Evolutionary conservation across 148 eudicot species (phyloP).

Genomic region (Cornus controversa): DNA sequence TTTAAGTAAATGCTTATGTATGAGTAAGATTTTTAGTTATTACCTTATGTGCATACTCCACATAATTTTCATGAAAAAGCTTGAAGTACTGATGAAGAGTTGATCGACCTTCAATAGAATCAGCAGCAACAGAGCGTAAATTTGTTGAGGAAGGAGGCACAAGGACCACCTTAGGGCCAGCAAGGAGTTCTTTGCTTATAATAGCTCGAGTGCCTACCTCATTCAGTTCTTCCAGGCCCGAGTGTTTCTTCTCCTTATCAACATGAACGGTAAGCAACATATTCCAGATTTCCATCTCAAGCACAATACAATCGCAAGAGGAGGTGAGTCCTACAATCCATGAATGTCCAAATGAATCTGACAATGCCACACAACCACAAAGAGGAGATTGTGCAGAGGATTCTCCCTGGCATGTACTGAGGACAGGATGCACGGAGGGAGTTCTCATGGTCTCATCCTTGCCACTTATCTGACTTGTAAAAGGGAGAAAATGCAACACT

Average conservation of each 20-base stretch:
- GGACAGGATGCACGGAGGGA: conserved; percentile 81
- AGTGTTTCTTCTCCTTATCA: conserved; percentile 40
- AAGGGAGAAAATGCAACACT: conserved; percentile 90
- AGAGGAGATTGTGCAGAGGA: conserved; percentile 44
- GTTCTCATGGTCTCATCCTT: conserved; percentile 59
- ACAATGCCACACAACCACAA: conserved; percentile 68
- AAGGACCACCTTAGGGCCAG: conserved; percentile 73
- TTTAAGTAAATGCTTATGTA: not conserved
- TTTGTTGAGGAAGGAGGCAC: conserved; percentile 68
- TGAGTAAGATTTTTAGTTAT: not conserved
- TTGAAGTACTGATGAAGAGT: conserved; percentile 86
- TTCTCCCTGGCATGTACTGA: conserved; percentile 57
- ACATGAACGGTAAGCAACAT: conserved; percentile 47
- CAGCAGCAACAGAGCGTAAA: conserved; percentile 62
- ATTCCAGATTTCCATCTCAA: conserved; percentile 81
- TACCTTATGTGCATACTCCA: conserved; percentile 84
- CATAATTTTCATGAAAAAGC: conserved; percentile 92
- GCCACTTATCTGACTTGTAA: conserved; percentile 64
- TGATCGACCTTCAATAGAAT: conserved; percentile 92
- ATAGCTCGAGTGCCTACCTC: conserved; percentile 47
- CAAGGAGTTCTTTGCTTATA: conserved; percentile 86
- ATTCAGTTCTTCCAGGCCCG: conserved; percentile 32
- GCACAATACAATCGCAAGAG: conserved; percentile 64
- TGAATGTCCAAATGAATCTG: conserved; percentile 87
- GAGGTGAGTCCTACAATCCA: conserved; percentile 88